Percentiles rank a stretch among this genome's conserved stretches.
These are phyloP conservation scores for Naganishia albida DNA, from an alignment of 1,284 basidiomycete genomes.

Conservation along the genomic window DNA sequence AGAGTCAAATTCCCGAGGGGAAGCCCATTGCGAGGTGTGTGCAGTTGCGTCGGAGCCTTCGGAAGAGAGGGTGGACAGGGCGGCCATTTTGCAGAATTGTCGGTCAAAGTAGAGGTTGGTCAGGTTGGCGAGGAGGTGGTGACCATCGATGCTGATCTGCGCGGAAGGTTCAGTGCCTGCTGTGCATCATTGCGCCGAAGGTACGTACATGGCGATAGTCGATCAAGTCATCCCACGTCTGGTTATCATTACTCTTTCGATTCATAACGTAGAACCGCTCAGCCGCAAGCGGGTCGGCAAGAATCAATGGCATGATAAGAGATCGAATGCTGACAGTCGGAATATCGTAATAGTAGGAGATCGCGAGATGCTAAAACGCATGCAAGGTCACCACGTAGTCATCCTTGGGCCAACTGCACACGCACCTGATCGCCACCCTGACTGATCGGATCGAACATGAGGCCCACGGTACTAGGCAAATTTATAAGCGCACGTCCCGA, in stretches of 20 bases:
- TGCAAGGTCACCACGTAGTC: neutral
- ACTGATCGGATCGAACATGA: conserved; percentile 25
- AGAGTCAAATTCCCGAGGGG: neutral
- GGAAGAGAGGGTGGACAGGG: conserved; percentile 33
- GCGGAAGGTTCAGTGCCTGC: neutral
- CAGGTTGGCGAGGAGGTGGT: conserved; percentile 42
- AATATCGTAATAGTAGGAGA: conserved; percentile 27
- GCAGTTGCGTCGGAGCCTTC: conserved; percentile 2
- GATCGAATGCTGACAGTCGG: conserved; percentile 23
- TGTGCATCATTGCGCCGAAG: neutral
- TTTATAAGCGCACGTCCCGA: neutral
- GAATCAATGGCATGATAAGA: conserved; percentile 14
- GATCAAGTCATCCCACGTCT: conserved; percentile 37
- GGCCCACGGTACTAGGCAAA: conserved; percentile 10
- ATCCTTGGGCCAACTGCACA: neutral
- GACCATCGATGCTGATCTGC: conserved; percentile 37
- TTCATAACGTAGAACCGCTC: conserved; percentile 26
- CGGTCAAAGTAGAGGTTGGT: conserved; percentile 44
- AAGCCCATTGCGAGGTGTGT: neutral
- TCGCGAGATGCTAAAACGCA: conserved; percentile 9
- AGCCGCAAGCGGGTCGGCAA: conserved; percentile 15
- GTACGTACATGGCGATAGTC: conserved; percentile 47
- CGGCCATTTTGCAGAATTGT: conserved; percentile 49
- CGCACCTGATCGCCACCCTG: conserved; percentile 28
- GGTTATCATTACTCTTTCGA: conserved; percentile 33